Evolutionary conservation across 805 yeast species (phyloP), one percentile per base, ranked within the genome.

Genomic region (Wickerhamomyces rabaulensis): DNA sequence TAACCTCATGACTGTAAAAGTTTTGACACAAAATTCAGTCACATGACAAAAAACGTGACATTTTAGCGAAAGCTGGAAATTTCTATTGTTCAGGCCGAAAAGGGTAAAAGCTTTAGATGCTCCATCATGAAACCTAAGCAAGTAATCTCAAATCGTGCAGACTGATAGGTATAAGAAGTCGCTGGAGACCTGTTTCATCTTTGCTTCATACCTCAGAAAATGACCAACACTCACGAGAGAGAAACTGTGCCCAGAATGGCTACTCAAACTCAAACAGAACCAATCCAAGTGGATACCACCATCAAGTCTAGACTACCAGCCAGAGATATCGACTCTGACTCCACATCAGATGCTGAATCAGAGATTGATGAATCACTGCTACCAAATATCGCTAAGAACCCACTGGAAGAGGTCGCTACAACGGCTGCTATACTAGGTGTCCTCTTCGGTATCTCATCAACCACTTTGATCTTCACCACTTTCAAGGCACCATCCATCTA

Each of bases 391-490:
- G 49, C 52, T 8, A 57, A 60, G 21, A 77, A 78, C 49, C 70
- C 75, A 13, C 61, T 74, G 8, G 65, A 73, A 37, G 66, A 67
- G 41, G 64, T 78, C 4, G 63, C 79, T 0, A 46, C 63, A 1
- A 78, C 80, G 1, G 66, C 83, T 0, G 67, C 68, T 16, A 25
- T 60, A 0, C 55, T 79, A 2, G 85, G 84, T 1, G 47, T 60
- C 0, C 23, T 70, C 1, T 55, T 69, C 10, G 84, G 84, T 1
- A 37, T 60, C 1, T 61, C 72, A 0, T 6, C 68, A 0, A 66
- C 68, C 0, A 44, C 66, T 0, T 7, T 67, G 2, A 60, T 66
- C 6, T 45, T 52, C 10, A 43, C 63, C 2, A 46, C 47, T 2
- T 66, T 70, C 52, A 64, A 60, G 38, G 63, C 69, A 6, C 60